phyloP scores from a whole-genome alignment of 768 basidiomycete genomes.

The Serendipita vermifera region DNA sequence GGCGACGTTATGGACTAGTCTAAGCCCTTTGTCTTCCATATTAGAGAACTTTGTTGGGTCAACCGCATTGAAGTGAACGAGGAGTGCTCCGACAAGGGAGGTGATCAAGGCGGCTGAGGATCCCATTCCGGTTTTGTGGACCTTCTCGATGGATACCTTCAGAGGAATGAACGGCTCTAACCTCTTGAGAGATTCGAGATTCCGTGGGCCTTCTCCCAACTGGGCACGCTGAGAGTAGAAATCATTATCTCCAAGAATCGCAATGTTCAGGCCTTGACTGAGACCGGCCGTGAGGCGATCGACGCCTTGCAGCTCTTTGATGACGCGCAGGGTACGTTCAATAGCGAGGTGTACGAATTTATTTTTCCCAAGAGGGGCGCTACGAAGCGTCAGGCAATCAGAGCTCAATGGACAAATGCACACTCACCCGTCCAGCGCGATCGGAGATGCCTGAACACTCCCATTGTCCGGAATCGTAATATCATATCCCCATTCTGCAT shows the following conservation, averaged over 20 bases:
- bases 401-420: neutral
- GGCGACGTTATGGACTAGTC: conserved; percentile 77
- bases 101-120: conserved; percentile 96
- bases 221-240: conserved; percentile 91
- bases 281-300: conserved; percentile 33
- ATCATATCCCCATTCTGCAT: conserved; percentile 63
- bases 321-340: conserved; percentile 59
- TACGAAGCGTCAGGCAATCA: neutral
- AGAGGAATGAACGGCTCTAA: conserved; percentile 69
- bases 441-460: conserved; percentile 16
- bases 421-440: neutral
- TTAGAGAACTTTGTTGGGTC: conserved; percentile 33
- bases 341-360: conserved; percentile 88
- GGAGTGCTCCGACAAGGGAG: conserved; percentile 75
- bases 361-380: conserved; percentile 45
- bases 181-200: conserved; percentile 45
- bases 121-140: conserved; percentile 98
- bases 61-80: conserved; percentile 61
- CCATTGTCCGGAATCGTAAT: conserved; percentile 30
- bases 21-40: conserved; percentile 34
- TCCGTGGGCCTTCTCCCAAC: conserved; percentile 53
- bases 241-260: conserved; percentile 87
- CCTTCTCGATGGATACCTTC: conserved; percentile 53
- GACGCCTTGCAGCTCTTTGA: conserved; percentile 42
- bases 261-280: conserved; percentile 51